phyloP scores from a whole-genome alignment of 2,329 filamentous ascomycete genomes.

The Hymenoscyphus albidus region DNA sequence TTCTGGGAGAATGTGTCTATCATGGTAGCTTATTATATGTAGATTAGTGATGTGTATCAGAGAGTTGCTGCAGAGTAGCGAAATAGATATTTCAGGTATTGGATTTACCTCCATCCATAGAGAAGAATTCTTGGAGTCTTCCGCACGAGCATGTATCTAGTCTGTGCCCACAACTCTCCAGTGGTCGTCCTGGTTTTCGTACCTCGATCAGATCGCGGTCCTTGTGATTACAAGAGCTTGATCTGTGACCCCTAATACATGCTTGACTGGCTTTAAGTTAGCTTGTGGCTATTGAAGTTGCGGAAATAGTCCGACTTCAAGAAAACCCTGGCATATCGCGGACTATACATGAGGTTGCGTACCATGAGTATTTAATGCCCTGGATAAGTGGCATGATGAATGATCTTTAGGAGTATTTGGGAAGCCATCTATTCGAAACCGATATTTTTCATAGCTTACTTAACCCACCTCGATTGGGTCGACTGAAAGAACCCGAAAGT shows the following conservation, averaged over 20 bases:
- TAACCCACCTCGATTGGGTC: not conserved
- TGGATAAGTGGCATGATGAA: conserved; percentile 31
- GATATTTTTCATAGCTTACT: not conserved
- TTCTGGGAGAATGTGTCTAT: not conserved
- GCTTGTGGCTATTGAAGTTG: not conserved
- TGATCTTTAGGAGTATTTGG: not conserved
- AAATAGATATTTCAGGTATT: not conserved
- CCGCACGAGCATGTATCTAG: conserved; percentile 28
- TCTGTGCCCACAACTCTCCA: conserved; percentile 30
- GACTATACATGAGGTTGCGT: conserved; percentile 5
- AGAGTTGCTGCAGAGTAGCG: not conserved
- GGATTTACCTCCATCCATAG: conserved; percentile 14
- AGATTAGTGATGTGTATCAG: not conserved
- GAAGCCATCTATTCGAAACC: not conserved
- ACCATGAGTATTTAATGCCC: conserved; percentile 32
- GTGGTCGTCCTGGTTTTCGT: conserved; percentile 30
- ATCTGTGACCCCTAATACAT: conserved; percentile 32
- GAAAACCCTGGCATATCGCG: not conserved
- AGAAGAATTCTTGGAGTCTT: conserved; percentile 20
- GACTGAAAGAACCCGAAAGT: not conserved
- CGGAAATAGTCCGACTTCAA: not conserved
- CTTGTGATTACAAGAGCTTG: conserved; percentile 28
- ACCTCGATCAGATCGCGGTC: conserved; percentile 29
- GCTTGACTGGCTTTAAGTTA: conserved; percentile 22
- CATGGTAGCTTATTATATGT: not conserved